Conservation (phyloP, 768 basidiomycete genomes). For the Lactifluus hygrophoroides region DNA sequence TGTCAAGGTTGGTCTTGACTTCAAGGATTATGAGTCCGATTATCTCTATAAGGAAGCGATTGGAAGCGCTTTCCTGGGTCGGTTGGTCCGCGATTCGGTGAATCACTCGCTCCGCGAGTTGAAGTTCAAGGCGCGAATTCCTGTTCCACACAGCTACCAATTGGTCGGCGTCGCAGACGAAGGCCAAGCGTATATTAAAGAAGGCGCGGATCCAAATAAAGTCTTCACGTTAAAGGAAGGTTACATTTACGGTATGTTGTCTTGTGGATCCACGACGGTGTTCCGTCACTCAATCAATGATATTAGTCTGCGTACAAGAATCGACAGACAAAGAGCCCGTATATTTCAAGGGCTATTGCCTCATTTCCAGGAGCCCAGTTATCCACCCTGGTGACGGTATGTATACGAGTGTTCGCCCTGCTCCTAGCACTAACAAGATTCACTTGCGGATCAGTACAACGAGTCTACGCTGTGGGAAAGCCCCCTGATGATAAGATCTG, state of each 20-base stretch:
- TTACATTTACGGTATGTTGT: conserved; percentile 11
- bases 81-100: conserved; percentile 52
- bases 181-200: conserved; percentile 30
- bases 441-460: conserved; percentile 14
- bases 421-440: not conserved
- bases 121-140: conserved; percentile 69
- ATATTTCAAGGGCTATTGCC: not conserved
- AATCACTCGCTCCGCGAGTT: conserved; percentile 61
- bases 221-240: conserved; percentile 10
- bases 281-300: not conserved
- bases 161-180: conserved; percentile 82
- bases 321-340: conserved; percentile 4
- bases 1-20: conserved; percentile 38
- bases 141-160: conserved; percentile 54
- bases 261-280: too few species aligned
- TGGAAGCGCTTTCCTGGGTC: conserved; percentile 49
- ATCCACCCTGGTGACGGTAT: conserved; percentile 30
- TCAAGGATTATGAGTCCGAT: conserved; percentile 32
- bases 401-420: not conserved
- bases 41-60: conserved; percentile 32
- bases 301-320: conserved; percentile 16
- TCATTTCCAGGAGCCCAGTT: conserved; percentile 27
- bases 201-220: not conserved
- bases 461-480: conserved; percentile 25
- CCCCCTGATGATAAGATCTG: conserved; percentile 21